Evolutionary conservation across 2,329 filamentous ascomycete genomes (phyloP).

Genomic region (Aspergillus quadricinctus): DNA sequence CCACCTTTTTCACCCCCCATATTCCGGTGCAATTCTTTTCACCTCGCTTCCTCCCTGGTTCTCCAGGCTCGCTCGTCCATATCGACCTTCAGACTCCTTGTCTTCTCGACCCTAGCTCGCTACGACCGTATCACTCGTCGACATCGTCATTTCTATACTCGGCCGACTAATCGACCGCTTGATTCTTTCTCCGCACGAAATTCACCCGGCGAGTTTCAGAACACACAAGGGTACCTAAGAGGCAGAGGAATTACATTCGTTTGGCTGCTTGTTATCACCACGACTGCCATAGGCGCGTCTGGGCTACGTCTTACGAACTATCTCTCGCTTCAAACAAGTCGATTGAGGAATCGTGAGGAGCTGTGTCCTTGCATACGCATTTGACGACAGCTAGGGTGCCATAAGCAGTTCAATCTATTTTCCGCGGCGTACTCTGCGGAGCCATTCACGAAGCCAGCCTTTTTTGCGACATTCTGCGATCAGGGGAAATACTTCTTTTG

Average conservation of each 20-base stretch:
- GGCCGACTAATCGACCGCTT: constrained; percentile 16
- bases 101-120: neutral
- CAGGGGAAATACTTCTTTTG: constrained; percentile 16
- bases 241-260: neutral
- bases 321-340: neutral
- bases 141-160: constrained; percentile 14
- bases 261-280: neutral
- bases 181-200: constrained; percentile 10
- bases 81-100: constrained; percentile 1
- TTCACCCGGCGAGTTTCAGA: neutral
- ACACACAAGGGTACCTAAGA: neutral
- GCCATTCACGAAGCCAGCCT: constrained; percentile 9
- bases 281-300: neutral
- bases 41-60: constrained; percentile 20
- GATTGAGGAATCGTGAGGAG: neutral
- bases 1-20: constrained; percentile 21
- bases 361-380: neutral
- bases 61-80: constrained; percentile 13
- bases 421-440: constrained; percentile 15
- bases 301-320: neutral
- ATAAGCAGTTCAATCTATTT: constrained; percentile 14
- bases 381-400: constrained; percentile 18
- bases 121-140: neutral
- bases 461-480: constrained; percentile 8
- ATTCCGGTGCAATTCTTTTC: constrained; percentile 16